phyloP scores from a whole-genome alignment of 306 rosid genomes.

The Citrullus colocynthis region DNA sequence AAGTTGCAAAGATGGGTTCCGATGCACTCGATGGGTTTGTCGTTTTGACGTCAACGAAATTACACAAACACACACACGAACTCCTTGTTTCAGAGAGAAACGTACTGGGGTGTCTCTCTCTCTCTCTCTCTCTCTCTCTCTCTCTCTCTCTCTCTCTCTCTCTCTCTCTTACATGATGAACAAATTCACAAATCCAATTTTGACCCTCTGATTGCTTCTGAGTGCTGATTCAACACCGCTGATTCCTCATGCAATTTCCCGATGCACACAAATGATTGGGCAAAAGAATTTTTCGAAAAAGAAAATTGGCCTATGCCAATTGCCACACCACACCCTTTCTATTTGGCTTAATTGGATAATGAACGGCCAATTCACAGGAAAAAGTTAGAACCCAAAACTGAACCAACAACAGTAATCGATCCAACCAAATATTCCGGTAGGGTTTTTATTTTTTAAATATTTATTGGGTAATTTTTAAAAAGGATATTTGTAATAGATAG shows the following conservation, averaged over 20 bases:
- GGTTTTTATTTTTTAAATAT: background rate
- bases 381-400: background rate
- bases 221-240: background rate
- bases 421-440: background rate
- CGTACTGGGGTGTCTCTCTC: background rate
- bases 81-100: background rate
- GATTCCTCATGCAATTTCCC: background rate
- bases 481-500: no score
- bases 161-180: background rate
- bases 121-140: background rate
- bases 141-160: background rate
- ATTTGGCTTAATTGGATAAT: background rate
- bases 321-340: background rate
- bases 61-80: background rate
- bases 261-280: background rate
- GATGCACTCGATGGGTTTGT: slow-evolving; percentile 4
- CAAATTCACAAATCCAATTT: background rate
- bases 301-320: background rate
- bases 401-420: background rate
- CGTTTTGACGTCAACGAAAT: slow-evolving; percentile 7
- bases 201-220: background rate
- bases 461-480: no score
- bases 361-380: background rate
- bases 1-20: background rate
- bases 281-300: background rate